Percentiles rank a stretch among this genome's conserved stretches.
Conservation (phyloP, 768 basidiomycete genomes). For the Calocybe indica region DNA sequence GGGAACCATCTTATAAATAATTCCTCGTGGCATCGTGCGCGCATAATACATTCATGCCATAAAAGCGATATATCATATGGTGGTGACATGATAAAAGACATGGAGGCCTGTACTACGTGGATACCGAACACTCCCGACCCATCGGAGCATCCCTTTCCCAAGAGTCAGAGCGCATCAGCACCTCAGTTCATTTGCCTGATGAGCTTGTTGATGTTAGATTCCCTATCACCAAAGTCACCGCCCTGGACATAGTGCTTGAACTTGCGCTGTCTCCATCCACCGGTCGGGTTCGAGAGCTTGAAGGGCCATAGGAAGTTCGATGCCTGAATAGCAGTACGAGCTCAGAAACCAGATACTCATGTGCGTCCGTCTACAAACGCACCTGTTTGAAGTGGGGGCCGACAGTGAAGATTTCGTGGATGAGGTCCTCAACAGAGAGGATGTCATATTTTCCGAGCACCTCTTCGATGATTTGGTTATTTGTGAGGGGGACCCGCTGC, state of each 20-base stretch:
- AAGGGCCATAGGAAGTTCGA: constrained; percentile 99
- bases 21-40: too few species aligned
- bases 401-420: constrained; percentile 92
- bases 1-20: too few species aligned
- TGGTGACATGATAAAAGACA: too few species aligned
- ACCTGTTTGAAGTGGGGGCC: constrained; percentile 99
- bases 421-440: constrained; percentile 94
- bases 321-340: constrained; percentile 36
- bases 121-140: too few species aligned
- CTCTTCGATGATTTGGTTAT: constrained; percentile 91
- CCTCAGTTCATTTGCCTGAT: constrained; percentile 88
- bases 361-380: constrained; percentile 16
- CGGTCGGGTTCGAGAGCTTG: constrained; percentile 98
- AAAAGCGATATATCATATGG: too few species aligned
- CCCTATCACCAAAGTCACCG: constrained; percentile 97
- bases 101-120: too few species aligned
- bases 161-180: constrained; percentile 4
- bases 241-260: constrained; percentile 97
- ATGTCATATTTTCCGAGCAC: constrained; percentile 91
- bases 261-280: constrained; percentile 96
- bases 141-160: background rate
- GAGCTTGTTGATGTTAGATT: constrained; percentile 96
- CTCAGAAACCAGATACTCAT: background rate
- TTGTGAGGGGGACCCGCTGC: constrained; percentile 92
- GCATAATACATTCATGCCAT: too few species aligned